Percentiles rank a stretch among this genome's conserved stretches.
These are phyloP conservation scores for Cryptococcus sp. DNA, from an alignment of 1,284 basidiomycete genomes.

Conservation along the genomic window DNA sequence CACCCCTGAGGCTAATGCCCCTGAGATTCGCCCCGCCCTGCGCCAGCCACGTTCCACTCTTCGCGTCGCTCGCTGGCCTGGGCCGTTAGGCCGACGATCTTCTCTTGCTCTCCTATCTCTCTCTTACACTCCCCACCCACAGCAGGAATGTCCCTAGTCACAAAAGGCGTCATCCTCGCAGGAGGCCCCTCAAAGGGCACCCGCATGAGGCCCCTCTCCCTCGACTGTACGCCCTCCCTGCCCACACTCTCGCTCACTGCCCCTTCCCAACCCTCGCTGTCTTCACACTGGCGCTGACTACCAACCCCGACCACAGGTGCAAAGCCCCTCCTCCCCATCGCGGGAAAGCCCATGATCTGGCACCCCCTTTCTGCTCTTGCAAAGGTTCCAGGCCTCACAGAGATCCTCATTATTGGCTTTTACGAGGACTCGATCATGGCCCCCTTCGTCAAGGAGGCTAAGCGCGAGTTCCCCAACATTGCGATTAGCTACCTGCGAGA, in stretches of 20 bases:
- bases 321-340: slow-evolving; percentile 53
- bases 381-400: slow-evolving; percentile 51
- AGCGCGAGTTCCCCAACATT: slow-evolving; percentile 54
- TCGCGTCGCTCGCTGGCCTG: neutral
- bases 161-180: slow-evolving; percentile 49
- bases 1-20: no score
- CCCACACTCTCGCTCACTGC: neutral
- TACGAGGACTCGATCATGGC: slow-evolving; percentile 54
- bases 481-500: slow-evolving; percentile 54
- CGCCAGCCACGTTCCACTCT: neutral
- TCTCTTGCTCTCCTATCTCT: neutral
- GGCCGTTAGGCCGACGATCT: no score
- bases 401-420: slow-evolving; percentile 55
- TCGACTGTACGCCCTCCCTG: slow-evolving; percentile 46
- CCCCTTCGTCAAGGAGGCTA: slow-evolving; percentile 52
- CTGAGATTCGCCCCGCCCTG: neutral
- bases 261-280: neutral
- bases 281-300: neutral
- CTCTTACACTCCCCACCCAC: slow-evolving; percentile 3
- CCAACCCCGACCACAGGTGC: slow-evolving; percentile 36
- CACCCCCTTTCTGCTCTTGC: slow-evolving; percentile 54
- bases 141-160: slow-evolving; percentile 32
- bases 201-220: slow-evolving; percentile 53
- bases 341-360: slow-evolving; percentile 55
- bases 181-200: slow-evolving; percentile 51